Conservation (phyloP, 108 stramenopile species). For the Pelagomonas calceolata region DNA sequence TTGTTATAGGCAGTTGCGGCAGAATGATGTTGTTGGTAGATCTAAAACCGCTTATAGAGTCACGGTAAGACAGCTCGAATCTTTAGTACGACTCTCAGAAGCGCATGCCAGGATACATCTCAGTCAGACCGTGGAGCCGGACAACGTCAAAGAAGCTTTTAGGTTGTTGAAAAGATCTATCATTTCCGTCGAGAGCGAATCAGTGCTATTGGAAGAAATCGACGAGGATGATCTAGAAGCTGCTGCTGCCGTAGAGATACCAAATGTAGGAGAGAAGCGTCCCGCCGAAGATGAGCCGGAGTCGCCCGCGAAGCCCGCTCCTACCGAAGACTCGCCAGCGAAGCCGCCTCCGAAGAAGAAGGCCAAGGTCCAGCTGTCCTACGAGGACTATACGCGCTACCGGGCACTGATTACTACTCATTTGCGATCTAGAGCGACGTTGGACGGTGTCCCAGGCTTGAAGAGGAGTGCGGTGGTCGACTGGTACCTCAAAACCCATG, state of each 20-base stretch:
- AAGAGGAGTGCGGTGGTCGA: not conserved
- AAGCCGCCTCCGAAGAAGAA: not conserved
- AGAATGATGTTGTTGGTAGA: constrained; percentile 79
- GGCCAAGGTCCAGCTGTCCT: not conserved
- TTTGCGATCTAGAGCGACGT: not conserved
- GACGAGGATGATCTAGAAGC: constrained; percentile 44
- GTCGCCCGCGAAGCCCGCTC: not conserved
- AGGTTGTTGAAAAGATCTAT: constrained; percentile 82
- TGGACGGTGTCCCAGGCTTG: not conserved
- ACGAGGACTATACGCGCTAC: not conserved
- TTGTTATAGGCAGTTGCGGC: constrained; percentile 87
- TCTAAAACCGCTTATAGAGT: constrained; percentile 90
- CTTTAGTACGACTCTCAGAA: constrained; percentile 91
- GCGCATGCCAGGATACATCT: constrained; percentile 88
- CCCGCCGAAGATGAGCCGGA: not conserved
- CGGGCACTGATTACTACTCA: not conserved
- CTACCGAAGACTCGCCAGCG: not conserved
- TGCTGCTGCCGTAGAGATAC: not conserved
- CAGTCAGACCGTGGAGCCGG: constrained; percentile 65
- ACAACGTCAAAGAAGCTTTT: constrained; percentile 78
- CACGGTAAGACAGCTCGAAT: constrained; percentile 97
- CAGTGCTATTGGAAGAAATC: constrained; percentile 82
- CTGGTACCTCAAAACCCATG: not conserved
- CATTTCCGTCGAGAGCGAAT: constrained; percentile 92
- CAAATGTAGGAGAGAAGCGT: not conserved